Evolutionary conservation across 2,329 filamentous ascomycete genomes (phyloP).

Genomic region (Hymenotorrendiella dingleyae): DNA sequence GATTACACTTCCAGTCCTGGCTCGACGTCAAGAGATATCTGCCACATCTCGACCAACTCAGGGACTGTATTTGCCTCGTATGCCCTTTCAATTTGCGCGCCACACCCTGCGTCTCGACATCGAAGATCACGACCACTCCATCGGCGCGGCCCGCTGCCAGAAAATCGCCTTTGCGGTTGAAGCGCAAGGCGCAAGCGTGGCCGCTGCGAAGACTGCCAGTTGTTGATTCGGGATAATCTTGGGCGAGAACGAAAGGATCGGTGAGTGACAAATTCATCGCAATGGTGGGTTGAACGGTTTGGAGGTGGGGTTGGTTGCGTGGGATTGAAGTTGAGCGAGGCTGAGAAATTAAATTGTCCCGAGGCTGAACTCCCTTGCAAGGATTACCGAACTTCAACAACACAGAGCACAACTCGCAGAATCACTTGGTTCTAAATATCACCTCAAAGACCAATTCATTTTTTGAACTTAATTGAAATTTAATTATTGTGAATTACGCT

Average conservation of each 20-base stretch:
- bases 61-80: conserved; percentile 84
- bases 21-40: conserved; percentile 87
- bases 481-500: no score
- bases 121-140: conserved; percentile 92
- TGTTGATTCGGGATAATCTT: conserved; percentile 86
- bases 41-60: conserved; percentile 92
- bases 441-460: no score
- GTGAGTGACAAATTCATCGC: conserved; percentile 66
- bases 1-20: conserved; percentile 91
- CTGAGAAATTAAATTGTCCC: not conserved
- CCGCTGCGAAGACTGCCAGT: conserved; percentile 76
- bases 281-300: not conserved
- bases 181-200: conserved; percentile 62
- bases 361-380: no score
- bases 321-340: not conserved
- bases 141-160: conserved; percentile 91
- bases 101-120: conserved; percentile 94
- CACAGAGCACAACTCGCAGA: no score
- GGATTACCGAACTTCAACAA: no score
- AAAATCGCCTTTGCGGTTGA: conserved; percentile 91
- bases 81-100: conserved; percentile 91
- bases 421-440: no score
- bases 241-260: conserved; percentile 64
- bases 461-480: no score
- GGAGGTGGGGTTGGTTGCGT: not conserved